A percentile compares a stretch with the other conserved stretches of the same genome.
Evolutionary conservation across 345 rosid genomes (phyloP).

Genomic region (Populus nigra): DNA sequence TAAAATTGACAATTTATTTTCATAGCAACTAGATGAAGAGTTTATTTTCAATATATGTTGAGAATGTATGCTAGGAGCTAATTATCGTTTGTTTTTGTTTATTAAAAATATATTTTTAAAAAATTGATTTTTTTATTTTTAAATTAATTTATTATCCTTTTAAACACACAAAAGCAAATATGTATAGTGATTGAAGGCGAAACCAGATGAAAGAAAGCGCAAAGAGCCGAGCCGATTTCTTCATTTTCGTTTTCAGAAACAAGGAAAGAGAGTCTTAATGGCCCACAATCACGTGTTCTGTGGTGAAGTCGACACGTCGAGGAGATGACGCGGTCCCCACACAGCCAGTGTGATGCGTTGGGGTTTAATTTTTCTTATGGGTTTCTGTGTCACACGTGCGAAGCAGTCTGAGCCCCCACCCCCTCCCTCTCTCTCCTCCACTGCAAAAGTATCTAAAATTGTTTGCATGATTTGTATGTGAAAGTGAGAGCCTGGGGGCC

Average conservation of each 20-base stretch:
- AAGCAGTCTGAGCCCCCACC: background rate
- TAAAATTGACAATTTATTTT: too few species aligned
- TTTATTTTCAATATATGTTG: too few species aligned
- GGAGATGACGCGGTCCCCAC: conserved; percentile 3
- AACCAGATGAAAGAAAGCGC: background rate
- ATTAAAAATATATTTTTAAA: too few species aligned
- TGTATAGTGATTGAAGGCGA: too few species aligned
- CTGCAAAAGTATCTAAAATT: background rate
- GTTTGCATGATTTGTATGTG: background rate
- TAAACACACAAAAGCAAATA: too few species aligned
- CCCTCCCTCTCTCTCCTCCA: background rate
- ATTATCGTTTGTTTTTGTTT: too few species aligned
- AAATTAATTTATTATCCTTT: too few species aligned
- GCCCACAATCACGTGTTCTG: conserved; percentile 24
- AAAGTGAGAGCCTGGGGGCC: background rate
- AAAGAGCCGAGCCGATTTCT: background rate
- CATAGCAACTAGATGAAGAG: too few species aligned
- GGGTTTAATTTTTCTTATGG: background rate
- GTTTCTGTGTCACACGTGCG: conserved; percentile 25
- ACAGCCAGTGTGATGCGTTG: background rate
- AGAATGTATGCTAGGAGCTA: too few species aligned
- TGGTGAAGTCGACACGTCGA: conserved; percentile 8
- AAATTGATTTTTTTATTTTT: too few species aligned
- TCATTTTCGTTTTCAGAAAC: background rate
- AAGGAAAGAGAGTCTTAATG: background rate